Evolutionary conservation across 2,329 filamentous ascomycete species (phyloP).

Genomic region (Phialophora tarda): DNA sequence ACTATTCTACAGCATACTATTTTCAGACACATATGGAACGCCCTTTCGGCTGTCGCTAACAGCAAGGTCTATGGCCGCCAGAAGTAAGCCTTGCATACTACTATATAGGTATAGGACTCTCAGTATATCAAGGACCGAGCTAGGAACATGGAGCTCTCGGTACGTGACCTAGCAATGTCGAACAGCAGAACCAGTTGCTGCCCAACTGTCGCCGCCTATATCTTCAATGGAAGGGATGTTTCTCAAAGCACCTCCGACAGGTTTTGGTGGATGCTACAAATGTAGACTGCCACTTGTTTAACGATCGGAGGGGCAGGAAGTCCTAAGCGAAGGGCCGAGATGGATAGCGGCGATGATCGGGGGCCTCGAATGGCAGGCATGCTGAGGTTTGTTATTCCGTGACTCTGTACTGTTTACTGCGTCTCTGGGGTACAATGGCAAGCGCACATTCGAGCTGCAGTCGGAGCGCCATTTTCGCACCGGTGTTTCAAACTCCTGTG

Average conservation of each 20-base stretch:
- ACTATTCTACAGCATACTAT: neutral
- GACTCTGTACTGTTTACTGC: neutral
- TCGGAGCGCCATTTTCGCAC: neutral
- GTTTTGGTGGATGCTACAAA: neutral
- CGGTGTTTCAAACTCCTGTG: neutral
- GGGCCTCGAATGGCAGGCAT: neutral
- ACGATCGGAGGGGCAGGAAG: neutral
- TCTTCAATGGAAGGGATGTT: neutral
- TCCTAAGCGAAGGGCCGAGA: neutral
- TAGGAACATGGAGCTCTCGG: neutral
- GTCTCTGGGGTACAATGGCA: too few relatives aligned
- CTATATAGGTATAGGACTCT: neutral
- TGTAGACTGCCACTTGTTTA: neutral
- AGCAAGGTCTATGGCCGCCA: neutral
- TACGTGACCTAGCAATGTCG: neutral
- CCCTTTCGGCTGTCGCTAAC: neutral
- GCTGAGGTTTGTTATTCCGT: neutral
- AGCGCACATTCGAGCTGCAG: too few relatives aligned
- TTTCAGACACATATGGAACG: neutral
- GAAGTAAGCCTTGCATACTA: neutral
- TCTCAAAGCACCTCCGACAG: neutral
- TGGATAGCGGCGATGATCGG: too few relatives aligned
- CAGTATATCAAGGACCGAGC: neutral
- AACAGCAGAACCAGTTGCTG: neutral
- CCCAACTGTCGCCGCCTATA: neutral